Conservation (phyloP, 2,329 filamentous ascomycete genomes). For the Teratosphaeria destructans region DNA sequence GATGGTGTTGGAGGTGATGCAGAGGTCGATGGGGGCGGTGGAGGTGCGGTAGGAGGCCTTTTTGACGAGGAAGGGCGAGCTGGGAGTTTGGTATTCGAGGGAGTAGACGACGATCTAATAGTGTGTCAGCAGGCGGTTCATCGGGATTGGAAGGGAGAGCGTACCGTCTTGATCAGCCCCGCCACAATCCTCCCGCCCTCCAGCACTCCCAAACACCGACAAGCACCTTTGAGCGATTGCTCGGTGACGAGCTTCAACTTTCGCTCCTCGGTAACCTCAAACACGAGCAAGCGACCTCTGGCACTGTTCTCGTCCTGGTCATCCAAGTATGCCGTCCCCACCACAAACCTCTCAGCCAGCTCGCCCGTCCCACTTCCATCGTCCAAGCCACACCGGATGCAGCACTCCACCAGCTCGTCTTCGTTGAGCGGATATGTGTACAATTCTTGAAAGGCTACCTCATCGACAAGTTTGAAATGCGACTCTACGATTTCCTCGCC, state of each 20-base stretch:
- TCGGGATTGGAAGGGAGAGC: not conserved
- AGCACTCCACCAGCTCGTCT: conserved; percentile 72
- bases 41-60: conserved; percentile 68
- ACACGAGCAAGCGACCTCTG: conserved; percentile 71
- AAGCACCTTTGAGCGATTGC: conserved; percentile 64
- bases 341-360: conserved; percentile 67
- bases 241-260: conserved; percentile 62
- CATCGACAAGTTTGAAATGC: conserved; percentile 82
- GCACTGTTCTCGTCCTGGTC: conserved; percentile 40
- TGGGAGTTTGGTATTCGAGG: conserved; percentile 43
- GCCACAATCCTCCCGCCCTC: conserved; percentile 65
- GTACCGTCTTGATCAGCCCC: conserved; percentile 77
- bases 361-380: conserved; percentile 41
- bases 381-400: conserved; percentile 65
- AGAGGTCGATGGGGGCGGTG: conserved; percentile 73
- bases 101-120: conserved; percentile 48
- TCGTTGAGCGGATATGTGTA: conserved; percentile 56
- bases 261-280: conserved; percentile 69
- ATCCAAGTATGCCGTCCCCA: conserved; percentile 75
- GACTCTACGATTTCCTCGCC: conserved; percentile 68
- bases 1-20: conserved; percentile 58
- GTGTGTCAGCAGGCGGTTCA: conserved; percentile 9
- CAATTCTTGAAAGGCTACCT: conserved; percentile 72
- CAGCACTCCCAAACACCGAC: conserved; percentile 65
- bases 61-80: conserved; percentile 52